Evolutionary conservation across 2,329 filamentous ascomycete genomes (phyloP).

Genomic region (Lasiodiplodia sp.): DNA sequence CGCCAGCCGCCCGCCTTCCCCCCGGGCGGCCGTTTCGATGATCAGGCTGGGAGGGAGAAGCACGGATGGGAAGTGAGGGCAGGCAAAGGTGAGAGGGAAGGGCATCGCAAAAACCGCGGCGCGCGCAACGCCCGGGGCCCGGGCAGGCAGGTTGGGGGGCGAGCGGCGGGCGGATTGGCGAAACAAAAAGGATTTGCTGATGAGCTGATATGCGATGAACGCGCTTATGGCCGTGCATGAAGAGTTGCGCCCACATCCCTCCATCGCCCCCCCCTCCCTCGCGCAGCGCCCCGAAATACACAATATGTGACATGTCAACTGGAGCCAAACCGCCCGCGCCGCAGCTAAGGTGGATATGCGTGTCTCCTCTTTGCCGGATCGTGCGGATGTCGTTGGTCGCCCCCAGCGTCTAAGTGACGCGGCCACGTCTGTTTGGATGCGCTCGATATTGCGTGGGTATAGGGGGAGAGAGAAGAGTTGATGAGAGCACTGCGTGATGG

Average conservation of each 20-base stretch:
- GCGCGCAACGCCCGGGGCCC: too few species aligned
- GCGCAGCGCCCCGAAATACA: neutral
- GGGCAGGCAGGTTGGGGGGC: too few species aligned
- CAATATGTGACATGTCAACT: conserved; percentile 12
- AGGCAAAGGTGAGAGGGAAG: too few species aligned
- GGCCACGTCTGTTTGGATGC: neutral
- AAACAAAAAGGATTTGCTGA: conserved; percentile 8
- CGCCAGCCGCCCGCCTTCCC: too few species aligned
- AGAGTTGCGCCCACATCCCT: neutral
- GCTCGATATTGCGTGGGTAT: conserved; percentile 1
- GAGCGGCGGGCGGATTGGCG: too few species aligned
- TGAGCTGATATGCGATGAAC: conserved; percentile 10
- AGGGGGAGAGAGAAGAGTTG: neutral
- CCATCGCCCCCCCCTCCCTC: too few species aligned
- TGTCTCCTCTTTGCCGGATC: neutral
- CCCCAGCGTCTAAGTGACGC: conserved; percentile 6
- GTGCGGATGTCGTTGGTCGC: neutral
- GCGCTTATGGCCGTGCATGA: conserved; percentile 16
- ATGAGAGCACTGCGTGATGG: neutral
- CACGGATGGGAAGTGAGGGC: too few species aligned
- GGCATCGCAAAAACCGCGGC: too few species aligned
- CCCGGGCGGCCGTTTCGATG: neutral
- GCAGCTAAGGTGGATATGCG: conserved; percentile 11
- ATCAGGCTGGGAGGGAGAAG: neutral
- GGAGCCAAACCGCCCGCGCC: neutral